phyloP scores from a whole-genome alignment of 2,329 filamentous ascomycete genomes.

The Monosporascus sp. region DNA sequence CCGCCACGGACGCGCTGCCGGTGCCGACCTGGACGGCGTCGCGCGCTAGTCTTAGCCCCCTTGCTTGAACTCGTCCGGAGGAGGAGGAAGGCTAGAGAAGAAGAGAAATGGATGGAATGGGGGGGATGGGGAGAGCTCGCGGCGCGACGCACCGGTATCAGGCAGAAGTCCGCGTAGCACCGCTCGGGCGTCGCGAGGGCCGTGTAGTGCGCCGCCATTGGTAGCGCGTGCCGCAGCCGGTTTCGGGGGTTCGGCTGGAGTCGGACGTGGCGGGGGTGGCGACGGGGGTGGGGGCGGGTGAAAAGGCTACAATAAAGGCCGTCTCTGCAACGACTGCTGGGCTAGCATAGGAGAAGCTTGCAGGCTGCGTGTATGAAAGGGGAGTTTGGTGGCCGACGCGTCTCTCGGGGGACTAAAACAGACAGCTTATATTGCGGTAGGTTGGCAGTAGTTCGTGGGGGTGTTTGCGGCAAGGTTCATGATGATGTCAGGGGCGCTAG shows the following conservation, averaged over 20 bases:
- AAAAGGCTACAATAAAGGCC: too few relatives aligned
- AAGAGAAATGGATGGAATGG: neutral
- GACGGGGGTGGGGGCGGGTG: too few relatives aligned
- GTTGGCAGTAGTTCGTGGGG: neutral
- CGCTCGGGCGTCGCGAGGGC: slow-evolving; percentile 59
- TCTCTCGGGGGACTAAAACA: too few relatives aligned
- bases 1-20: slow-evolving; percentile 65
- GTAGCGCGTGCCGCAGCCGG: neutral
- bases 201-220: slow-evolving; percentile 32
- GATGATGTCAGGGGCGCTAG: neutral
- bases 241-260: neutral
- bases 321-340: too few relatives aligned
- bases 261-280: neutral
- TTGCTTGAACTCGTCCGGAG: neutral
- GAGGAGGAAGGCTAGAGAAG: neutral
- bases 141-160: slow-evolving; percentile 63
- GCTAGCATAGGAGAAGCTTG: too few relatives aligned
- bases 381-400: too few relatives aligned
- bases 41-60: neutral
- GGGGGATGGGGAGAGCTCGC: neutral
- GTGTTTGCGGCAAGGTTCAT: neutral
- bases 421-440: too few relatives aligned
- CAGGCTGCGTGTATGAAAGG: too few relatives aligned
- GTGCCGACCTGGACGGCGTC: slow-evolving; percentile 65
- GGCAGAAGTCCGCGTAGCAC: slow-evolving; percentile 86